Evolutionary conservation across 768 basidiomycete genomes (phyloP), one percentile per base, ranked within the genome.

Genomic region (Kwoniella sp.): DNA sequence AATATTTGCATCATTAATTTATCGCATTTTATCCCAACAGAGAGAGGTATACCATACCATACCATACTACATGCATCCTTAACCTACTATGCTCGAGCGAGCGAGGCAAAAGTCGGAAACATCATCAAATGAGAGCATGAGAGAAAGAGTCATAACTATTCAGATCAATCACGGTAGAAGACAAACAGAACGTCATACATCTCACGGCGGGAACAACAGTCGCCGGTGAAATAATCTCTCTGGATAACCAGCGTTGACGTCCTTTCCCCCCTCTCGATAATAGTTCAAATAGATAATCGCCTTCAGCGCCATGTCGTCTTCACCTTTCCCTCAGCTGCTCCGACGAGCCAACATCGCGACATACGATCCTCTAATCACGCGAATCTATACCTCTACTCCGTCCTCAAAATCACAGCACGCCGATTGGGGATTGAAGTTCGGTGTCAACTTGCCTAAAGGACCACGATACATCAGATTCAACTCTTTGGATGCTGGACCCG

Each of bases 341-440:
- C 69, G 74, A 19, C 66, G 69, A 25, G 69, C 76, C 22, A 60
- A 69, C 24, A 75, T 80, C 65, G 65, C 76, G 9, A 64, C 77
- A 1, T 72, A 73, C 60, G 78, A 80, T 55, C 78, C 78, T 0
- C 59, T 69, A 37, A 78, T 80, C 66, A 72, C 74, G 21, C 70
- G 78, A 25, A 64, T 80, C 63, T 80, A 80, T 72, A 76, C 75
- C 52, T 73, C 75, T 17, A 72, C 75, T 2, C 75, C 69, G 2
- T 73, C 73, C 3, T 70, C 77, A 24, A 67, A 72, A 5, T 53
- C 66, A 10, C 52, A 63, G 40, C 64, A 68, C 25, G 70, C 68
- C 24, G 78, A 80, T 47, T 80, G 69, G 69, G 78, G 78, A 30
- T 56, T 80, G 29, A 80, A 80, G 58, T 74, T 69, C 61, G 57